Conservation (phyloP, 2,329 filamentous ascomycete species). For the Stachybotrys chartarum region DNA sequence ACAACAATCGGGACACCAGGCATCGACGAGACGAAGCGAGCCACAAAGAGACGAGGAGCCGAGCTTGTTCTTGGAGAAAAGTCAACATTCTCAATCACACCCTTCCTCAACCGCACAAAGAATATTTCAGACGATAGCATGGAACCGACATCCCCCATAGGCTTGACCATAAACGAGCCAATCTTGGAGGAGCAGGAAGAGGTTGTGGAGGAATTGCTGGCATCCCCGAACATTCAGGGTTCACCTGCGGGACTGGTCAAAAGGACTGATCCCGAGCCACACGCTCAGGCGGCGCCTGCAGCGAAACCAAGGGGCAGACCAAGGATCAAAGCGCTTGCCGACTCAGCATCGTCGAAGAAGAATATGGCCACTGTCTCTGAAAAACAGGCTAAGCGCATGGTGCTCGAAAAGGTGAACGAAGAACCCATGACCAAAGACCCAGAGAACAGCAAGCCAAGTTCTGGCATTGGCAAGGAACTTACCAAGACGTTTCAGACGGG, state of each 20-base stretch:
- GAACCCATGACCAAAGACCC: constrained; percentile 21
- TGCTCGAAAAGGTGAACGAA: constrained; percentile 33
- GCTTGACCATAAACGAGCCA: constrained; percentile 6
- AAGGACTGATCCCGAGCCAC: background rate
- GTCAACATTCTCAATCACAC: constrained; percentile 88
- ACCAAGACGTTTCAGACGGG: background rate
- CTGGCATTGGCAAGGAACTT: background rate
- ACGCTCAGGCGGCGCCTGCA: background rate
- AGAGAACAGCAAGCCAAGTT: constrained; percentile 17
- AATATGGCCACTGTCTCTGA: constrained; percentile 27
- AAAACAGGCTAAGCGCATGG: constrained; percentile 8
- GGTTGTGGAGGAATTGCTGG: constrained; percentile 2
- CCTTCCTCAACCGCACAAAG: constrained; percentile 75
- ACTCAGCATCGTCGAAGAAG: constrained; percentile 37
- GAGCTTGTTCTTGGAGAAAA: constrained; percentile 67
- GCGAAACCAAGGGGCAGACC: constrained; percentile 37
- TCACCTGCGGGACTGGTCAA: background rate
- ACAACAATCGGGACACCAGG: constrained; percentile 40
- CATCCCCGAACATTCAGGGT: background rate
- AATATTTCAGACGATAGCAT: constrained; percentile 35
- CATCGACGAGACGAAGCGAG: constrained; percentile 32
- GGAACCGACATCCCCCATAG: constrained; percentile 14
- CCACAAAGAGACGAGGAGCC: constrained; percentile 48
- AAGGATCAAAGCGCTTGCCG: constrained; percentile 35
- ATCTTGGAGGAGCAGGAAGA: constrained; percentile 28